These are phyloP conservation scores for Amphibolis antarctica DNA, from an alignment of 106 monocot genomes.

Conservation along the genomic window DNA sequence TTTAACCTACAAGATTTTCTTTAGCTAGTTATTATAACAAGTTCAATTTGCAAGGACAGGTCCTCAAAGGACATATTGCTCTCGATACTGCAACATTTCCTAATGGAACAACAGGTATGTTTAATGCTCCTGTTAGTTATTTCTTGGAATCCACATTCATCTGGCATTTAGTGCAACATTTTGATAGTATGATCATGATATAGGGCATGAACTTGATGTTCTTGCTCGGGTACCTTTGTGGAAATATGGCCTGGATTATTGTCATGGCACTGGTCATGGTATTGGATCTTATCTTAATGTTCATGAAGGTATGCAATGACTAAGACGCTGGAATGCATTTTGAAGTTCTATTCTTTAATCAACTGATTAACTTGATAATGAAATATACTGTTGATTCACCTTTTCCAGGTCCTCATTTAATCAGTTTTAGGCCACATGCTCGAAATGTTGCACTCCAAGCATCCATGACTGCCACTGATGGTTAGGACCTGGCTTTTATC, in stretches of 20 bases:
- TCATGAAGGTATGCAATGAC: conserved; percentile 67
- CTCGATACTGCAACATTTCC: conserved; percentile 79
- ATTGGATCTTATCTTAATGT: conserved; percentile 89
- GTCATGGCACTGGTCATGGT: conserved; percentile 97
- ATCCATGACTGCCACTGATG: conserved; percentile 96
- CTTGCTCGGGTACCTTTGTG: conserved; percentile 84
- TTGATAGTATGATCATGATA: conserved; percentile 3
- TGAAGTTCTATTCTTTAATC: too few relatives aligned
- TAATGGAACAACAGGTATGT: conserved; percentile 81
- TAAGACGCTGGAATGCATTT: background rate
- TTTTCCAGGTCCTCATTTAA: conserved; percentile 68
- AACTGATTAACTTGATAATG: too few relatives aligned
- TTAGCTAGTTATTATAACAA: background rate
- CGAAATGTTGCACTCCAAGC: conserved; percentile 77
- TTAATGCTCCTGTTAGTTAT: background rate
- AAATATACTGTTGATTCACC: background rate
- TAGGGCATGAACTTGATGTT: conserved; percentile 87
- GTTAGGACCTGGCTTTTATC: conserved; percentile 25
- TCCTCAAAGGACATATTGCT: conserved; percentile 95
- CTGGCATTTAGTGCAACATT: background rate
- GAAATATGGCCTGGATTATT: conserved; percentile 93
- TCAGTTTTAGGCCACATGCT: conserved; percentile 85
- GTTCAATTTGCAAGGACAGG: conserved; percentile 26
- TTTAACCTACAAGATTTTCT: background rate
- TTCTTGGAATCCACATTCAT: background rate